Evolutionary conservation across 2,329 filamentous ascomycete genomes (phyloP).

Genomic region (Epichloe coenophiala): DNA sequence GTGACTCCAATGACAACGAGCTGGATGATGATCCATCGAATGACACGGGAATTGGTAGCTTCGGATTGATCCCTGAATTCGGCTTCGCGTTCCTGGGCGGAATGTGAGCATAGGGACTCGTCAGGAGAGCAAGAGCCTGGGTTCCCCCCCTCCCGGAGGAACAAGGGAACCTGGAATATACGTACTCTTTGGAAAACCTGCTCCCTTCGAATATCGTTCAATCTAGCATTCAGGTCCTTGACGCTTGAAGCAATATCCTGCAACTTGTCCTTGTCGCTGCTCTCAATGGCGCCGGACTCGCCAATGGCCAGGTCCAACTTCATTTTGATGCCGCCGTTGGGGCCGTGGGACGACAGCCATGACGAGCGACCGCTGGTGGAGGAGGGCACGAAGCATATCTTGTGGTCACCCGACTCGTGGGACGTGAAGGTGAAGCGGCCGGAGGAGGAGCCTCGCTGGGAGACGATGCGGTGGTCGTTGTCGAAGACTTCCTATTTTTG

Average conservation of each 20-base stretch:
- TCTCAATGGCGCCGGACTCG: conserved; percentile 87
- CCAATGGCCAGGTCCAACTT: conserved; percentile 86
- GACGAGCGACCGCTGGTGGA: conserved; percentile 55
- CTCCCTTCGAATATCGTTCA: conserved; percentile 83
- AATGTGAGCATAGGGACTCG: background rate
- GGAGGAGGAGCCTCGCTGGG: conserved; percentile 59
- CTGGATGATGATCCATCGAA: conserved; percentile 90
- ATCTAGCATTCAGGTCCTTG: conserved; percentile 72
- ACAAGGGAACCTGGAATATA: conserved; percentile 6
- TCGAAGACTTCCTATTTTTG: conserved; percentile 68
- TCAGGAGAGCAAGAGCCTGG: background rate
- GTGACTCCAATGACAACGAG: conserved; percentile 71
- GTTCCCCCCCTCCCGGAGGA: background rate
- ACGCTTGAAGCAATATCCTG: conserved; percentile 79
- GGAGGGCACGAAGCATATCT: conserved; percentile 81
- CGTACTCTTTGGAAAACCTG: conserved; percentile 89
- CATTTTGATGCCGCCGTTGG: conserved; percentile 69
- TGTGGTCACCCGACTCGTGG: conserved; percentile 88
- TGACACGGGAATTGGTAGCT: conserved; percentile 76
- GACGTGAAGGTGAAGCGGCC: conserved; percentile 94
- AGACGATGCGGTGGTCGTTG: conserved; percentile 92
- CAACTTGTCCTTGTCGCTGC: conserved; percentile 85
- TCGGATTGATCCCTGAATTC: conserved; percentile 98
- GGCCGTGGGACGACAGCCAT: conserved; percentile 54
- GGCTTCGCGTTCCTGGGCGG: conserved; percentile 73